Conservation (phyloP, 2,329 filamentous ascomycete species). For the Fusarium sp. region DNA sequence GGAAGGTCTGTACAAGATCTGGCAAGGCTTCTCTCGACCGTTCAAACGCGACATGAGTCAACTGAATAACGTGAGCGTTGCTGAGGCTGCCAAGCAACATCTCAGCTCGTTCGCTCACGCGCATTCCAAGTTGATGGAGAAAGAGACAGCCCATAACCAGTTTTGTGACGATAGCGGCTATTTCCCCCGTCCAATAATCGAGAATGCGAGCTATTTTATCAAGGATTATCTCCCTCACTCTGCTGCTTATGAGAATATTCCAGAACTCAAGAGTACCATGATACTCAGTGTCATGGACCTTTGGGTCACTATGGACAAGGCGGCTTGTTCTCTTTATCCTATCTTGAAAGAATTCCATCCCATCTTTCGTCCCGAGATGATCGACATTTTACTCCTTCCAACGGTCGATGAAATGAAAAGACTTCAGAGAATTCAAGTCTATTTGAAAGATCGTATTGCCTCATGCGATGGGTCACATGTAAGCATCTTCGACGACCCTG, state of each 20-base stretch:
- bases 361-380: slow-evolving; percentile 38
- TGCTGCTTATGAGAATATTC: slow-evolving; percentile 22
- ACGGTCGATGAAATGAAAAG: slow-evolving; percentile 33
- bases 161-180: slow-evolving; percentile 13
- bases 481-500: slow-evolving; percentile 42
- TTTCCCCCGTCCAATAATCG: not conserved
- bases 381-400: slow-evolving; percentile 36
- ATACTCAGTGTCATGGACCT: slow-evolving; percentile 42
- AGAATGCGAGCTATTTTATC: slow-evolving; percentile 7
- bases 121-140: slow-evolving; percentile 30
- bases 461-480: slow-evolving; percentile 16
- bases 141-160: slow-evolving; percentile 5
- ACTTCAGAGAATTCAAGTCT: slow-evolving; percentile 36
- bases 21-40: slow-evolving; percentile 22
- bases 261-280: slow-evolving; percentile 38
- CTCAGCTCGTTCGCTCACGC: slow-evolving; percentile 20
- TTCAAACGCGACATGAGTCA: not conserved
- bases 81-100: slow-evolving; percentile 36
- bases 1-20: slow-evolving; percentile 15
- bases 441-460: slow-evolving; percentile 33
- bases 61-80: slow-evolving; percentile 15
- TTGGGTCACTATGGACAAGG: slow-evolving; percentile 39
- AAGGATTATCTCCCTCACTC: slow-evolving; percentile 22
- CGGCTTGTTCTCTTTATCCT: slow-evolving; percentile 35
- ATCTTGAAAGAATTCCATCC: slow-evolving; percentile 38